phyloP scores from a whole-genome alignment of 2,329 filamentous ascomycete genomes.

The Fusarium sp. region DNA sequence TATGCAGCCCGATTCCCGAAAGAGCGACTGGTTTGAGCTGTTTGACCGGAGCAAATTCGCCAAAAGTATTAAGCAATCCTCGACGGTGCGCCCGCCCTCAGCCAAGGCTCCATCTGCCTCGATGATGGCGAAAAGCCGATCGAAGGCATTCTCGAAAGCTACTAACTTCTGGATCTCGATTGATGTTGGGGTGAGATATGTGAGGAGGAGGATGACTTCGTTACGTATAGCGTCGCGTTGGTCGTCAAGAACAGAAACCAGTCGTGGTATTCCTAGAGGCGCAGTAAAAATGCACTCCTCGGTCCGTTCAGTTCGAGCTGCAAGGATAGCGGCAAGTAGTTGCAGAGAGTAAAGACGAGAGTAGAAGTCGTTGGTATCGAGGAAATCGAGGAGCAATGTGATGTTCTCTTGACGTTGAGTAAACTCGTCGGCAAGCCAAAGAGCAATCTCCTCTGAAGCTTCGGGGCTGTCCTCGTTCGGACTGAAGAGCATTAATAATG shows the following conservation, averaged over 20 bases:
- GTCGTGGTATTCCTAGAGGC: slow-evolving; percentile 85
- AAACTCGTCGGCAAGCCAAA: slow-evolving; percentile 98
- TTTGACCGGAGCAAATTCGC: slow-evolving; percentile 91
- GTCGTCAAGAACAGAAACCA: slow-evolving; percentile 88
- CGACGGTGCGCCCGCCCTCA: slow-evolving; percentile 86
- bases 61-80: slow-evolving; percentile 91
- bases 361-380: slow-evolving; percentile 90
- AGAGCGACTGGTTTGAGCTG: slow-evolving; percentile 90
- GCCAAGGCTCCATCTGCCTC: slow-evolving; percentile 82
- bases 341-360: slow-evolving; percentile 91
- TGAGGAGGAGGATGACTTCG: slow-evolving; percentile 87
- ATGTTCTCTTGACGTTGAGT: slow-evolving; percentile 98
- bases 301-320: slow-evolving; percentile 87
- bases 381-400: slow-evolving; percentile 85
- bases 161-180: slow-evolving; percentile 93
- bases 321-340: slow-evolving; percentile 85
- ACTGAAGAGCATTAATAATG: slow-evolving; percentile 89
- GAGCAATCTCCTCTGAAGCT: slow-evolving; percentile 92
- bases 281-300: slow-evolving; percentile 95
- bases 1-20: slow-evolving; percentile 89
- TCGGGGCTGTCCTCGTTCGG: slow-evolving; percentile 81
- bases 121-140: slow-evolving; percentile 85
- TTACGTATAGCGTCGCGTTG: slow-evolving; percentile 87
- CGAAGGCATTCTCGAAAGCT: slow-evolving; percentile 94
- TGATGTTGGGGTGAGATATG: slow-evolving; percentile 86